phyloP scores from a whole-genome alignment of 164 flowering plant species.

The Houttuynia cordata region DNA sequence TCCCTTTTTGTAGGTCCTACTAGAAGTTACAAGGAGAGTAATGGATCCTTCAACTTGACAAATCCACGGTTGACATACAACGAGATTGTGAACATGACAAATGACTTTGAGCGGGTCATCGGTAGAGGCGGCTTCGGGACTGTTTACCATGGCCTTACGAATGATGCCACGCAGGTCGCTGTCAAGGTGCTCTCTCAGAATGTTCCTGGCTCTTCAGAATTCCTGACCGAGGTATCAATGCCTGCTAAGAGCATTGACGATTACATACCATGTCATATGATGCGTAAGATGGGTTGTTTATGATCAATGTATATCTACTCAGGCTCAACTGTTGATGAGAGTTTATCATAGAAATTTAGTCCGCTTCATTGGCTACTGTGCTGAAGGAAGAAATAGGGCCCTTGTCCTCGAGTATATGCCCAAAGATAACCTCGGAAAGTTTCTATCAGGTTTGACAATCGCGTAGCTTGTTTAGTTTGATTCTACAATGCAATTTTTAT shows the following conservation, averaged over 20 bases:
- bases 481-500: neutral
- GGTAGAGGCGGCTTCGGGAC: conserved; percentile 46
- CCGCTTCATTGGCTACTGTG: conserved; percentile 37
- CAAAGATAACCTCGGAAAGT: conserved; percentile 25
- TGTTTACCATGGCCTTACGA: conserved; percentile 30
- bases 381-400: conserved; percentile 22
- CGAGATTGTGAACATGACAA: conserved; percentile 30
- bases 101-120: conserved; percentile 23
- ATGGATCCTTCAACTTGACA: neutral
- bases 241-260: too few species aligned
- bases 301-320: neutral
- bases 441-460: conserved; percentile 21
- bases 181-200: conserved; percentile 44
- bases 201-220: conserved; percentile 25
- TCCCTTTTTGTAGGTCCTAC: too few species aligned
- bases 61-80: conserved; percentile 19
- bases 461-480: too few species aligned
- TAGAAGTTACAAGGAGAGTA: neutral
- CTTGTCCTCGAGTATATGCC: conserved; percentile 46
- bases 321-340: conserved; percentile 31
- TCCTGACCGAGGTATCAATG: conserved; percentile 28
- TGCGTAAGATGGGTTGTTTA: neutral
- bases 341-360: conserved; percentile 40
- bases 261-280: neutral
- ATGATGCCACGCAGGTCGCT: conserved; percentile 26